Conservation (phyloP, 768 basidiomycete genomes). For the Hypholoma sublateritium region DNA sequence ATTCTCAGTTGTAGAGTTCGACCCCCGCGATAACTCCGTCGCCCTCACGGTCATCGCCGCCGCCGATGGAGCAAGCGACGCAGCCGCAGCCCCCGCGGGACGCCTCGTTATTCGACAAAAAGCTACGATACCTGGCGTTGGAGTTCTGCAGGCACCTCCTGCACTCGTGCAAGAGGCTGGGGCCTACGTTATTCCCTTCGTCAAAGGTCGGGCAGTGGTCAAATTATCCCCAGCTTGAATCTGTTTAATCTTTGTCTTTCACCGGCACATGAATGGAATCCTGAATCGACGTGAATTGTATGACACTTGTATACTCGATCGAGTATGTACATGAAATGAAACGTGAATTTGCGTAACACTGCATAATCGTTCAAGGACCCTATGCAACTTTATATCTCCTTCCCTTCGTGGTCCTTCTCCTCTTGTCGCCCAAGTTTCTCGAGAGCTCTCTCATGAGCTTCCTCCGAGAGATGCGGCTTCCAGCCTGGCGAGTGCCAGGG, state of each 20-base stretch:
- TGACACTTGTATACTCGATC: no score
- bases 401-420: slow-evolving; percentile 5
- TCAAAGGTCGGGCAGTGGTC: slow-evolving; percentile 35
- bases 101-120: slow-evolving; percentile 46
- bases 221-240: slow-evolving; percentile 22
- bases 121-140: slow-evolving; percentile 36
- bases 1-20: slow-evolving; percentile 42
- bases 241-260: neutral
- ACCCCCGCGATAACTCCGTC: slow-evolving; percentile 37
- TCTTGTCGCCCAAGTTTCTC: slow-evolving; percentile 12
- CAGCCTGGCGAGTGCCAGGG: slow-evolving; percentile 67
- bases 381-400: neutral
- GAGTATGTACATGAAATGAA: neutral
- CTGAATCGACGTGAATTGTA: neutral
- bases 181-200: slow-evolving; percentile 45
- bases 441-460: slow-evolving; percentile 32
- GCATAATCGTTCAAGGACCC: neutral
- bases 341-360: neutral
- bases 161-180: slow-evolving; percentile 41
- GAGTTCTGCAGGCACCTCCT: slow-evolving; percentile 37
- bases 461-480: slow-evolving; percentile 50
- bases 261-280: neutral
- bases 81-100: slow-evolving; percentile 46
- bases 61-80: slow-evolving; percentile 36
- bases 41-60: slow-evolving; percentile 39